These are phyloP conservation scores for Fusarium oxysporum DNA, from an alignment of 2,329 filamentous ascomycete species.

Conservation along the genomic window DNA sequence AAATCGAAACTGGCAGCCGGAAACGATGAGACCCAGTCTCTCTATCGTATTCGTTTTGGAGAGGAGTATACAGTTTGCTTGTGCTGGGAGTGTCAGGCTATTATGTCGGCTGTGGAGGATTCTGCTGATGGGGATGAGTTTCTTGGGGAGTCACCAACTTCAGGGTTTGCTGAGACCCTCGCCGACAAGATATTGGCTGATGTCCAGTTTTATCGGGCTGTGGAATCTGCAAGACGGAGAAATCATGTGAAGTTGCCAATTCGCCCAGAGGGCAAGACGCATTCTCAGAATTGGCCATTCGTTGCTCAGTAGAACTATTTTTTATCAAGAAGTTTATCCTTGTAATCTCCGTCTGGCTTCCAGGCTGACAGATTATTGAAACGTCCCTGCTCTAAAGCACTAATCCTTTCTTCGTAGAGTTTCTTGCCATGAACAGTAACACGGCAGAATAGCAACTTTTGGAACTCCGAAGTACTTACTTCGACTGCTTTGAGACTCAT, in stretches of 20 bases:
- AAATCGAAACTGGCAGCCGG: conserved; percentile 18
- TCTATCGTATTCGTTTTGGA: conserved; percentile 36
- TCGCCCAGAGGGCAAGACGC: not conserved
- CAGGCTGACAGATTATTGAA: conserved; percentile 31
- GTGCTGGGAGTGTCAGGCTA: conserved; percentile 40
- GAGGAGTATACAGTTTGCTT: conserved; percentile 29
- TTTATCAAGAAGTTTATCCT: not conserved
- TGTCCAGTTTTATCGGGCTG: conserved; percentile 22
- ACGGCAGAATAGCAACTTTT: conserved; percentile 36
- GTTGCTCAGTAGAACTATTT: not conserved
- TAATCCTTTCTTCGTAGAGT: conserved; percentile 31
- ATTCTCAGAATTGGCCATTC: not conserved
- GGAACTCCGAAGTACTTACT: conserved; percentile 24
- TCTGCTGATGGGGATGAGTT: conserved; percentile 4
- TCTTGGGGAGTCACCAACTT: not conserved
- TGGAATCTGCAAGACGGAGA: conserved; percentile 31
- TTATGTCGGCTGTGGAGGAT: conserved; percentile 29
- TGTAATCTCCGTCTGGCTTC: not conserved
- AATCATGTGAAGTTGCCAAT: conserved; percentile 25
- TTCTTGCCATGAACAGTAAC: conserved; percentile 29
- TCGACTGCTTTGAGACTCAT: conserved; percentile 30
- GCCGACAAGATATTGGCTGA: conserved; percentile 6
- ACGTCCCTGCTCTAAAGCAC: conserved; percentile 21
- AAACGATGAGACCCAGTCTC: conserved; percentile 23
- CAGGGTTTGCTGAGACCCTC: not conserved